Evolutionary conservation across 2,329 filamentous ascomycete genomes (phyloP).

Genomic region (Fusarium napiforme): DNA sequence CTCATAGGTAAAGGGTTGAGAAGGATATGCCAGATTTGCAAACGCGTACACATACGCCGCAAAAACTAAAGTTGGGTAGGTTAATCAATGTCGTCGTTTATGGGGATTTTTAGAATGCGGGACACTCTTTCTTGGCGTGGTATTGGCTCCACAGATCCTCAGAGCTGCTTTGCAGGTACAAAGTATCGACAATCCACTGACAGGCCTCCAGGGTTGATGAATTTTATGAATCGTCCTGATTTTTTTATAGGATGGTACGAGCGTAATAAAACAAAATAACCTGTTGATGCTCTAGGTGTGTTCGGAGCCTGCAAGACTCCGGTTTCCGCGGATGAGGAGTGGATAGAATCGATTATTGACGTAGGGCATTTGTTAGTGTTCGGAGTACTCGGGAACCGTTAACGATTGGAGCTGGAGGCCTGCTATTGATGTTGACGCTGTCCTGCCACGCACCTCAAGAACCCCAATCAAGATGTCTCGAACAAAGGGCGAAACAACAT

Average conservation of each 20-base stretch:
- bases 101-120: constrained; percentile 38
- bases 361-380: constrained; percentile 36
- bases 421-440: background rate
- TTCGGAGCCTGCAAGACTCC: constrained; percentile 38
- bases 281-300: constrained; percentile 21
- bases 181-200: constrained; percentile 3
- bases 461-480: background rate
- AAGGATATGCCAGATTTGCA: constrained; percentile 18
- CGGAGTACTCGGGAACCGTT: constrained; percentile 29
- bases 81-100: constrained; percentile 37
- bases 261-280: constrained; percentile 8
- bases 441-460: background rate
- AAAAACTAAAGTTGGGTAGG: constrained; percentile 1
- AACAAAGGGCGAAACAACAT: background rate
- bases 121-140: constrained; percentile 33
- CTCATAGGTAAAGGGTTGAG: constrained; percentile 38
- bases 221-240: constrained; percentile 14
- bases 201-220: background rate
- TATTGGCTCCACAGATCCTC: constrained; percentile 33
- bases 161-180: constrained; percentile 2
- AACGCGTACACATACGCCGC: constrained; percentile 33
- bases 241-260: constrained; percentile 20
- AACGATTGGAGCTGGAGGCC: constrained; percentile 2
- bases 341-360: constrained; percentile 23
- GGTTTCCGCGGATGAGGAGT: constrained; percentile 32